These are phyloP conservation scores for Hirschioporus abietinus DNA, from an alignment of 768 basidiomycete species.

Conservation along the genomic window DNA sequence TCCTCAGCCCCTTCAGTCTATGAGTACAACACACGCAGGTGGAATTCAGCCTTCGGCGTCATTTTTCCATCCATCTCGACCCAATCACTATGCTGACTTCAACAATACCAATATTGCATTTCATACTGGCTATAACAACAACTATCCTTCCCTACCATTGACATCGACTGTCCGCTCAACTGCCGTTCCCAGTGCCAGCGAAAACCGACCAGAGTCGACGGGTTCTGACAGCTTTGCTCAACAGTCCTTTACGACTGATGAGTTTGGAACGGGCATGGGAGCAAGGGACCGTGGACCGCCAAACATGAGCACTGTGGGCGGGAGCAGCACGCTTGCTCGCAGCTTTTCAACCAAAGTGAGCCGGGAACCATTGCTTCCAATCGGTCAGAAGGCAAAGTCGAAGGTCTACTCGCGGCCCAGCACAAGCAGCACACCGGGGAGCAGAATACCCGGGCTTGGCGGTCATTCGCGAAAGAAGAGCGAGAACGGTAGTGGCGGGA, in stretches of 20 bases:
- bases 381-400: conserved; percentile 26
- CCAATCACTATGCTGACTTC: conserved; percentile 30
- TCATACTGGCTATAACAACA: conserved; percentile 33
- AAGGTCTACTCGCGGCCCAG: conserved; percentile 18
- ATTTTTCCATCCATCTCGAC: conserved; percentile 71
- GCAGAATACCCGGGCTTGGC: conserved; percentile 4
- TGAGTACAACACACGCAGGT: conserved; percentile 51
- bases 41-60: conserved; percentile 76
- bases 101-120: background rate
- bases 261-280: background rate
- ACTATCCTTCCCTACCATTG: conserved; percentile 25
- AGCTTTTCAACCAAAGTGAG: conserved; percentile 45
- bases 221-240: conserved; percentile 28
- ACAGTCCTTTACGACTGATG: conserved; percentile 16
- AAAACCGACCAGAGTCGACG: conserved; percentile 39
- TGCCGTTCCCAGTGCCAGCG: conserved; percentile 33
- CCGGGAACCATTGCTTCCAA: conserved; percentile 67
- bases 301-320: background rate
- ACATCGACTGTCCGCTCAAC: conserved; percentile 25
- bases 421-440: conserved; percentile 17
- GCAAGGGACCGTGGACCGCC: background rate
- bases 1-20: background rate
- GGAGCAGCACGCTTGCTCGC: conserved; percentile 5
- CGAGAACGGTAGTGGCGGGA: conserved; percentile 11
- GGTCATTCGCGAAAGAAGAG: conserved; percentile 2